phyloP scores from a whole-genome alignment of 1,139 yeast genomes.

The Magnusiomyces tetraspermus region DNA sequence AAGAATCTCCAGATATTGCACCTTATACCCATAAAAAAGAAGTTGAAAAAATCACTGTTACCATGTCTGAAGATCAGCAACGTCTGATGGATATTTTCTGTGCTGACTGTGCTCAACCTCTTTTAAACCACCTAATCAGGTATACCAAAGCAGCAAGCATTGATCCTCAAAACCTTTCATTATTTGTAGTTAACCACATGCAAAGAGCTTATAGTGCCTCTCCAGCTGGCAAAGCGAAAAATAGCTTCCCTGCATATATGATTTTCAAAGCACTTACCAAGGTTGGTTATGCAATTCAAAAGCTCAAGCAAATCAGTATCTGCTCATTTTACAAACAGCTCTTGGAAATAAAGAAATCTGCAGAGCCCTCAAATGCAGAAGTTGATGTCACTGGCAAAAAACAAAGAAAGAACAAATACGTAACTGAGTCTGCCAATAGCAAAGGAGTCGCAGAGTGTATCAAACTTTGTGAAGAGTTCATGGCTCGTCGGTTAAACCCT shows the following conservation, averaged over 20 bases:
- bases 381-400: conserved; percentile 15
- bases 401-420: conserved; percentile 24
- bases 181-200: conserved; percentile 50
- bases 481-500: conserved; percentile 32
- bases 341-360: not conserved
- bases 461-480: conserved; percentile 37
- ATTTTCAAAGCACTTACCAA: conserved; percentile 48
- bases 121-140: conserved; percentile 45
- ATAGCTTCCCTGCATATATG: conserved; percentile 18
- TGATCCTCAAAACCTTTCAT: conserved; percentile 60
- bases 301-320: conserved; percentile 71
- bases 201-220: conserved; percentile 33
- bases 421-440: conserved; percentile 41
- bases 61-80: conserved; percentile 43
- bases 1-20: conserved; percentile 69
- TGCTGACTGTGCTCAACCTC: conserved; percentile 54
- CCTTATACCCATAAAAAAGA: conserved; percentile 67
- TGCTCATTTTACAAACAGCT: conserved; percentile 53
- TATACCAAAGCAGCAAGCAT: conserved; percentile 51
- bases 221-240: conserved; percentile 19
- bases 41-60: conserved; percentile 50
- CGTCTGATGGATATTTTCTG: conserved; percentile 42
- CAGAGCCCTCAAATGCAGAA: conserved; percentile 15
- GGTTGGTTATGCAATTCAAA: conserved; percentile 50
- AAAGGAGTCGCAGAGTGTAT: conserved; percentile 41